A percentile compares a stretch with the other conserved stretches of the same genome.
phyloP scores from a whole-genome alignment of 208 protist genomes.

The Acanthamoeba triangularis region DNA sequence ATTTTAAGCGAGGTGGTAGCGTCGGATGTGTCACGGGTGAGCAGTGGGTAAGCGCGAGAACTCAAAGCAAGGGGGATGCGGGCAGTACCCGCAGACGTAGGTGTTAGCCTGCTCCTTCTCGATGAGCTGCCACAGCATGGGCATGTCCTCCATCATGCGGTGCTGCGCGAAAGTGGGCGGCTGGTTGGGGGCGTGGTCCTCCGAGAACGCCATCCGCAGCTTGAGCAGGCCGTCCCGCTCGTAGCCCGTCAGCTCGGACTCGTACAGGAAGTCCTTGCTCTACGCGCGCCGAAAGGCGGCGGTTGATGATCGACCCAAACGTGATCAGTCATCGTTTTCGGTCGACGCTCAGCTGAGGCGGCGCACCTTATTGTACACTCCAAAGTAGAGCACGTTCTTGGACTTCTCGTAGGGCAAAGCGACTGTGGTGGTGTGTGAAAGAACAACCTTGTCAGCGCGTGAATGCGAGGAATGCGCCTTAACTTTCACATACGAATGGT shows the following conservation, averaged over 20 bases:
- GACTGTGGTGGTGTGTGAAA: not conserved
- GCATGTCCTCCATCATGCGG: slow-evolving; percentile 70
- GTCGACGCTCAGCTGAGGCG: not conserved
- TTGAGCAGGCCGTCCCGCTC: slow-evolving; percentile 35
- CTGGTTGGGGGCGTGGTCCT: slow-evolving; percentile 77
- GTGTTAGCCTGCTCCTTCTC: slow-evolving; percentile 40
- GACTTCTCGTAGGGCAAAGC: slow-evolving; percentile 79
- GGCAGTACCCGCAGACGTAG: slow-evolving; percentile 53
- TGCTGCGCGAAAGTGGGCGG: slow-evolving; percentile 80
- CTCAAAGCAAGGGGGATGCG: not conserved
- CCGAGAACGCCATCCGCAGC: slow-evolving; percentile 78
- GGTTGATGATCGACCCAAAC: not conserved
- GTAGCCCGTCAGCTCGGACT: slow-evolving; percentile 76
- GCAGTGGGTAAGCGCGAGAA: not conserved
- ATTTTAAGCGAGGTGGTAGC: not conserved
- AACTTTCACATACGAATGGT: not conserved
- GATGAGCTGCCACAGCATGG: slow-evolving; percentile 75
- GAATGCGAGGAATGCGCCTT: not conserved
- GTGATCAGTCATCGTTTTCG: not conserved
- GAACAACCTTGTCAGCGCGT: not conserved
- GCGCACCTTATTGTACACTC: slow-evolving; percentile 83
- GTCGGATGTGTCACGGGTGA: not conserved
- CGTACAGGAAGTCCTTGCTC: slow-evolving; percentile 82
- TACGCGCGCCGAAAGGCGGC: too few relatives aligned
- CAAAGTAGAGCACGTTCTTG: slow-evolving; percentile 27